Base-by-base conservation (phyloP, 2,329 filamentous ascomycete species). In the Monosporascus sp. region DNA sequence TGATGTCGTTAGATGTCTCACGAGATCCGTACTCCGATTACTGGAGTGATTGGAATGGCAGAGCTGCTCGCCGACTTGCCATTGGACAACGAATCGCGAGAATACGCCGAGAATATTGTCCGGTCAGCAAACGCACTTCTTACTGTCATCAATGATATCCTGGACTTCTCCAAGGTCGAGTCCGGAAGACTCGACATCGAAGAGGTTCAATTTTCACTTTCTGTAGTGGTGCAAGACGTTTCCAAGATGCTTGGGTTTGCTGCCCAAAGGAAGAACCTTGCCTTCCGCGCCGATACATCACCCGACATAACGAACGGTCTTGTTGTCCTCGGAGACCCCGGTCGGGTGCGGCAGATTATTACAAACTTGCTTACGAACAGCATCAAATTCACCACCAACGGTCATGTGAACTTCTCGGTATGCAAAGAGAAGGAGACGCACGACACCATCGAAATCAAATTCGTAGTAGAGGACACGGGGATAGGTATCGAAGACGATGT, bases 111-210 rank as follows among this genome's bases (percentile, higher is more conserved):
- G 59, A 91, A 90, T 56, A 89, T 93, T 7, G 85, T 89, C 62
- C 80, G 87, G 50, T 92, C 88, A 6, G 89, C 87, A 0, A 91
- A 93, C 58, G 90, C 88, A 2, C 73, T 96, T 3, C 75, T 96
- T 20, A 93, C 89, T 0, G 87, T 96, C 41, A 95, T 96, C 70
- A 95, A 96, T 64, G 91, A 96, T 63, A 95, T 95, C 52, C 75
- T 96, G 2, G 91, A 95, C 69, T 92, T 95, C 67, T 94, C 89
- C 4, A 95, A 95, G 68, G 86, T 91, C 2, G 89, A 92, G 66
- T 89, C 86, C 8, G 88, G 89, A 3, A 78, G 86, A 7, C 71
- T 92, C 20, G 88, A 91, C 57, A 86, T 92, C 41, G 88, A 91
- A 68, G 87, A 91, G 61, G 87, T 91, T 0, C 87, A 90, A 56